Evolutionary conservation across 2,329 filamentous ascomycete genomes (phyloP), one percentile per base, ranked within the genome.

Genomic region (Fusarium sp.): DNA sequence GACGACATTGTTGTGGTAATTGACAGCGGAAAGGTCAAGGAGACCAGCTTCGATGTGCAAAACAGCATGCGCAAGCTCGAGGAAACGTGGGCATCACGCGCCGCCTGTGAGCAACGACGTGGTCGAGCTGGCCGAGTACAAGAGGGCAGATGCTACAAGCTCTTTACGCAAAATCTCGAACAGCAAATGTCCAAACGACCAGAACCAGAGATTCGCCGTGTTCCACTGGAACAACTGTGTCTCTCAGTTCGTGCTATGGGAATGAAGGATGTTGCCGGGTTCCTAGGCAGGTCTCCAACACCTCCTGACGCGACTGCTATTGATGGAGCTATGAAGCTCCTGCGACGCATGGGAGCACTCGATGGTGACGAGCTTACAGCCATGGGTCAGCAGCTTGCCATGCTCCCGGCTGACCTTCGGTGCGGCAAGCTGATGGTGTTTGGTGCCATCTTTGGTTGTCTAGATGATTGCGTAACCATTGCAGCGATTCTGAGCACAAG

Each of bases 1-100:
- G 95, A 98, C 79, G 96, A 99, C 79, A 93, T 99, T 59, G 93
- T 98, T 5, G 95, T 94, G 5, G 96, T 99, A 49, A 95, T 99
- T 71, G 96, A 99, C 80, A 96, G 93, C 16, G 96, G 96, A 33
- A 91, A 94, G 59, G 96, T 99, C 66, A 99, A 99, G 79, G 95
- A 99, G 82, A 99, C 95, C 0, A 95, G 93, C 79, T 98, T 95
- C 77, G 96, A 98, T 79, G 90, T 94, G 0, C 89, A 92, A 70
- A 97, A 92, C 79, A 97, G 97, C 79, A 97, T 98, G 91, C 92
- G 97, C 46, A 94, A 94, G 77, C 89, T 99, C 4, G 93, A 95
- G 75, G 96, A 99, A 83, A 94, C 94, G 0, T 99, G 95, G 95
- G 96, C 95, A 1, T 98, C 95, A 4, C 90, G 91, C 44, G 95